A percentile compares a stretch with the other conserved stretches of the same genome.
These are phyloP conservation scores for Triticum urartu DNA, from an alignment of 176 grass and related monocot genomes.

Conservation along the genomic window DNA sequence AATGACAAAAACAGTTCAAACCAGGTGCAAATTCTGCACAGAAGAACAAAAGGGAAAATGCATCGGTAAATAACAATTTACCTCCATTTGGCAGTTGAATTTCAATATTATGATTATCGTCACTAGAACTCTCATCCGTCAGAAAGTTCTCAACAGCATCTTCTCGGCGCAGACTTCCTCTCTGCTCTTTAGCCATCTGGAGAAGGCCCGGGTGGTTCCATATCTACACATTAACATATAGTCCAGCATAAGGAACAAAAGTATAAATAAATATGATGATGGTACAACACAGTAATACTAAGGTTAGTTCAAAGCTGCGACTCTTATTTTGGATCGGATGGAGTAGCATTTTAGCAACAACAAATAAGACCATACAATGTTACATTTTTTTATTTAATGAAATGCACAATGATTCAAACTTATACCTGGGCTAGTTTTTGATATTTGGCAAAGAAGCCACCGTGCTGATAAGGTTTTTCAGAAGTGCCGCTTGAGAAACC, in stretches of 20 bases:
- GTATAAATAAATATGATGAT: neutral
- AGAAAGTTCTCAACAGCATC: slow-evolving; percentile 76
- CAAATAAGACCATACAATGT: neutral
- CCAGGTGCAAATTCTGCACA: slow-evolving; percentile 4
- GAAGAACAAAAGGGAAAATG: slow-evolving; percentile 1
- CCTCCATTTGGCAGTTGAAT: slow-evolving; percentile 62
- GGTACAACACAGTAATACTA: neutral
- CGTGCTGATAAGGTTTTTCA: slow-evolving; percentile 58
- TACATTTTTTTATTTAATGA: slow-evolving; percentile 18
- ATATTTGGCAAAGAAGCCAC: slow-evolving; percentile 93
- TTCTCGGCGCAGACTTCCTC: slow-evolving; percentile 56
- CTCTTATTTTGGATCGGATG: too few relatives aligned
- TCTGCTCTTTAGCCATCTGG: slow-evolving; percentile 86
- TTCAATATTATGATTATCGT: slow-evolving; percentile 93
- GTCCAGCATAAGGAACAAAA: slow-evolving; percentile 16
- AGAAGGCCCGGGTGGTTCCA: slow-evolving; percentile 99
- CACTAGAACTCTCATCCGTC: slow-evolving; percentile 81
- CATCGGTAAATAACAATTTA: slow-evolving; percentile 39
- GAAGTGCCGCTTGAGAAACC: slow-evolving; percentile 72
- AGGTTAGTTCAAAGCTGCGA: too few relatives aligned
- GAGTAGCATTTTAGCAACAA: neutral
- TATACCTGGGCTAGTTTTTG: slow-evolving; percentile 81
- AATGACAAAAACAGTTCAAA: slow-evolving; percentile 16
- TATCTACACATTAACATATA: slow-evolving; percentile 52
- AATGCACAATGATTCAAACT: slow-evolving; percentile 16